These are phyloP conservation scores for Colletotrichum salicis DNA, from an alignment of 2,329 filamentous ascomycete genomes.

Conservation along the genomic window DNA sequence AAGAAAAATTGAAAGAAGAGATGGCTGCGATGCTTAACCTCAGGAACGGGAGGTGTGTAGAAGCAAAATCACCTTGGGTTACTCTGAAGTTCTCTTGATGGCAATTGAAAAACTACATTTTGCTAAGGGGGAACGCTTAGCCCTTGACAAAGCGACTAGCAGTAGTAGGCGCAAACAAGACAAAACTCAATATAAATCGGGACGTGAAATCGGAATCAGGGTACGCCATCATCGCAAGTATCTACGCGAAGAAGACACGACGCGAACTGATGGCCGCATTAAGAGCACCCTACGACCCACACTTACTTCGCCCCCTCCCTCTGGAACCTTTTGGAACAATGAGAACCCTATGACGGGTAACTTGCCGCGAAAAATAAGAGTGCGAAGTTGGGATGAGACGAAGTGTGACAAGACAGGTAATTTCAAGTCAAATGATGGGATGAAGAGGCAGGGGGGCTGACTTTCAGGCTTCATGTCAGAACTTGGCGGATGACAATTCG, in stretches of 20 bases:
- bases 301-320: background rate
- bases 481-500: too few species aligned
- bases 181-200: background rate
- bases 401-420: background rate
- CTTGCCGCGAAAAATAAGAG: too few species aligned
- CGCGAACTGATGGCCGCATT: slow-evolving; percentile 1
- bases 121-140: too few species aligned
- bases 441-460: background rate
- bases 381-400: background rate
- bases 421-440: background rate
- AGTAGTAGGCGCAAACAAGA: too few species aligned
- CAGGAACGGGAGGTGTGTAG: too few species aligned
- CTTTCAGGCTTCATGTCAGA: background rate
- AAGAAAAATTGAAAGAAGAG: too few species aligned
- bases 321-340: background rate
- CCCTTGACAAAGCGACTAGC: too few species aligned
- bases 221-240: background rate
- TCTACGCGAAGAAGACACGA: background rate
- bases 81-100: too few species aligned
- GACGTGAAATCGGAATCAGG: background rate
- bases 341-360: background rate
- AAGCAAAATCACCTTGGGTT: too few species aligned
- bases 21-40: too few species aligned
- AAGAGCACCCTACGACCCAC: background rate
- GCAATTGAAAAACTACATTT: too few species aligned